These are phyloP conservation scores for Paspalum vaginatum DNA, from an alignment of 176 grass and related monocot genomes.

Conservation along the genomic window DNA sequence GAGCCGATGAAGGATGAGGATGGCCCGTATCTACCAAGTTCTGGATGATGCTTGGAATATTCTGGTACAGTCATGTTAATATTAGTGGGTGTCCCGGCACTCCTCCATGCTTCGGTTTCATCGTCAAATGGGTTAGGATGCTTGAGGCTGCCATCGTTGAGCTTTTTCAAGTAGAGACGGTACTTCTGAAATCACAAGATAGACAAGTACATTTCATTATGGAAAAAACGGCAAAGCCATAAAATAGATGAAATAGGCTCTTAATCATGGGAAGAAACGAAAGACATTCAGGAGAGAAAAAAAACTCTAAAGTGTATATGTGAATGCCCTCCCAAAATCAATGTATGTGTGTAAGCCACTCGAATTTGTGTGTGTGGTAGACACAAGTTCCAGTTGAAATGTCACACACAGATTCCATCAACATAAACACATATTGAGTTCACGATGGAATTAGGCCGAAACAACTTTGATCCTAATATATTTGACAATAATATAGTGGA, in stretches of 20 bases:
- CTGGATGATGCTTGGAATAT: slow-evolving; percentile 35
- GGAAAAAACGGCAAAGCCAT: not conserved
- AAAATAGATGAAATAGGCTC: slow-evolving; percentile 22
- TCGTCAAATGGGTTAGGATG: not conserved
- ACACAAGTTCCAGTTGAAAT: not conserved
- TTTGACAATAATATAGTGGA: not conserved
- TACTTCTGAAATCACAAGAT: slow-evolving; percentile 69
- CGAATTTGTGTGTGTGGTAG: not conserved
- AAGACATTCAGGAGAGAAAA: not conserved
- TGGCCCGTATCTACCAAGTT: slow-evolving; percentile 20
- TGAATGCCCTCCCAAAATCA: not conserved
- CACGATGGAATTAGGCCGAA: not conserved
- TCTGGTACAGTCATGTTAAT: slow-evolving; percentile 21
- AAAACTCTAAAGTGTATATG: not conserved
- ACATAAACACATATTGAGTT: not conserved
- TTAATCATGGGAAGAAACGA: slow-evolving; percentile 25
- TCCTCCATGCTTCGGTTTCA: not conserved
- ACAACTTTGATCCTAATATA: not conserved
- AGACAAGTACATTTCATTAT: slow-evolving; percentile 6
- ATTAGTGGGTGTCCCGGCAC: not conserved
- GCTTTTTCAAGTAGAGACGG: slow-evolving; percentile 48
- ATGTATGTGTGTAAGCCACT: not conserved
- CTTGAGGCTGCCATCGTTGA: not conserved
- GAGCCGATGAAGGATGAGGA: not conserved
- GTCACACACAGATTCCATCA: not conserved